A percentile compares a stretch with the other conserved stretches of the same genome.
Evolutionary conservation across 495 filamentous ascomycete species (phyloP).

Genomic region (Penicillium argentinense): DNA sequence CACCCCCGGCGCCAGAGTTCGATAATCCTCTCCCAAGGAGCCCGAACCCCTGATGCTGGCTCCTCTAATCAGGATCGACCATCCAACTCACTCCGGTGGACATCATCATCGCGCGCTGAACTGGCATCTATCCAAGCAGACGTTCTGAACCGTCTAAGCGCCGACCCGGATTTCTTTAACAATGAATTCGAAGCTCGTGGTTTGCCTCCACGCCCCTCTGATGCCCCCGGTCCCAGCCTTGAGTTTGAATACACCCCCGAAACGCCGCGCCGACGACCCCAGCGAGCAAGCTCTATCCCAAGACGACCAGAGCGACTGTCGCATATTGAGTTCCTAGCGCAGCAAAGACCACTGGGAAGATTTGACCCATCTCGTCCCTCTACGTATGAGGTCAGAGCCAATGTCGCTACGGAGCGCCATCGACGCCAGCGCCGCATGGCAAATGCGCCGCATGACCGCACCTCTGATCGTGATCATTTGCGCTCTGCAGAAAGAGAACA

Average conservation of each 20-base stretch:
- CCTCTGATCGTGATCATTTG: slow-evolving; percentile 31
- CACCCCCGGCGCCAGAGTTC: slow-evolving; percentile 46
- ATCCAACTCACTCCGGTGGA: slow-evolving; percentile 39
- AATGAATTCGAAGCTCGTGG: slow-evolving; percentile 7
- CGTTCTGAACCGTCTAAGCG: slow-evolving; percentile 11
- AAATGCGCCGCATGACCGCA: slow-evolving; percentile 38
- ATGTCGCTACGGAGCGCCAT: slow-evolving; percentile 41
- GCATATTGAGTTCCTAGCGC: background rate
- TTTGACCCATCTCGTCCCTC: slow-evolving; percentile 31
- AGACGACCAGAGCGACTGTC: slow-evolving; percentile 28
- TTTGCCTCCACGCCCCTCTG: slow-evolving; percentile 8
- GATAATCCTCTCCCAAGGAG: slow-evolving; percentile 44
- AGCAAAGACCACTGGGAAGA: slow-evolving; percentile 28
- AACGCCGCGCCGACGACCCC: slow-evolving; percentile 24
- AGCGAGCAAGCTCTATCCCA: slow-evolving; percentile 35
- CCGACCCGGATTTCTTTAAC: slow-evolving; percentile 8
- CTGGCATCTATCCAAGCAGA: slow-evolving; percentile 27
- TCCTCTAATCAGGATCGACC: slow-evolving; percentile 32
- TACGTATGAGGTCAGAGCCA: slow-evolving; percentile 39
- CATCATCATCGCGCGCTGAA: slow-evolving; percentile 35
- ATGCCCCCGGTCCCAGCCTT: slow-evolving; percentile 17
- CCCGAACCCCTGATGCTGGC: slow-evolving; percentile 20
- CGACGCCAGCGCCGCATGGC: slow-evolving; percentile 42
- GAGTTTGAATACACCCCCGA: slow-evolving; percentile 14
- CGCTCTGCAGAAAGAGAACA: slow-evolving; percentile 28